Evolutionary conservation across 176 grass and related monocot genomes (phyloP), one percentile per base, ranked within the genome.

Genomic region (Oryza rufipogon): DNA sequence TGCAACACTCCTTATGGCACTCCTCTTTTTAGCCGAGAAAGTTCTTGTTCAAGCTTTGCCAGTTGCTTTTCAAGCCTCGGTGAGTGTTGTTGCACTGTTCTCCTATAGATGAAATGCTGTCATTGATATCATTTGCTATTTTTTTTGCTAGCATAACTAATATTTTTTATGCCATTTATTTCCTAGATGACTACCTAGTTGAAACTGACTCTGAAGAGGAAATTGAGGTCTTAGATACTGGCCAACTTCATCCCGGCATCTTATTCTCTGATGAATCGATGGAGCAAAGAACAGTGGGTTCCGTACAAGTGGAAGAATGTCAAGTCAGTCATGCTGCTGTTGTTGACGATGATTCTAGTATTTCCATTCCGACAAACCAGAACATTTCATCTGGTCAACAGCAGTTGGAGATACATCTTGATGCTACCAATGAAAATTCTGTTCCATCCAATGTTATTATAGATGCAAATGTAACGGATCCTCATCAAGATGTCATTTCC

Each of bases 31-130:
- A 90, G 90, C 70, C 69, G 89, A 85, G 80, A 75, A 81, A 92
- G 74, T 74, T 94, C 92, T 80, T 94, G 86, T 76, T 87, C 87
- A 14, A 91, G 87, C 70, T 94, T 86, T 82, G 78, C 73, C 54
- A 94, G 87, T 64, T 94, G 92, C 86, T 84, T 90, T 87, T 94
- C 92, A 87, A 89, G 51, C 81, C 70, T 94, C 19, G 85, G 92
- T 94, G 85, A 45, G 81, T 89, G 4, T 86, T 54, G 11, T 11
- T 78, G 34, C 19, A 64, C 34, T 69, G 13, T 70, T 79, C 66
- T 75, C 60, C 52, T 79, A 67, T 79, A 47, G 15, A 13, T 82
- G 56, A 75, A 75, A 81, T 77, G 54, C 56, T 7, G 34, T 47
- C 36, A 58, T 38, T 51, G 52, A 23, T 76, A 17, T 77, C 66